A percentile compares a stretch with the other conserved stretches of the same genome.
phyloP scores from a whole-genome alignment of 2,329 filamentous ascomycete species.

The Myriosclerotinia duriaeana region DNA sequence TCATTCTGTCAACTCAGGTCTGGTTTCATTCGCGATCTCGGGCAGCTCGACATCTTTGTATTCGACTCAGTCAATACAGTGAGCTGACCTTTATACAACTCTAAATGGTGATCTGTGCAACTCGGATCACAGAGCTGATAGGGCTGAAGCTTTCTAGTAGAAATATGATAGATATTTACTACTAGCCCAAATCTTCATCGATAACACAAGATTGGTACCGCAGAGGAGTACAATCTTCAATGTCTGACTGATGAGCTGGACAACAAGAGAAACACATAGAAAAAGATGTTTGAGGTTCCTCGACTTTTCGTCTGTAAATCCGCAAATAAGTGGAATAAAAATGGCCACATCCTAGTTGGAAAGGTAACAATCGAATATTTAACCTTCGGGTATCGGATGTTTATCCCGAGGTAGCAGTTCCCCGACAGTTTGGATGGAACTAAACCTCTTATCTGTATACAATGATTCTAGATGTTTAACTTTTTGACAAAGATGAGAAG shows the following conservation, averaged over 20 bases:
- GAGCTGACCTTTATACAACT: not conserved
- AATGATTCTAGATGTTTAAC: slow-evolving; percentile 5
- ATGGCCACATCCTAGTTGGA: not conserved
- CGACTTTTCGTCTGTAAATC: not conserved
- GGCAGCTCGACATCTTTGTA: not conserved
- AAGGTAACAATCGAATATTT: not conserved
- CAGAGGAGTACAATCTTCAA: not conserved
- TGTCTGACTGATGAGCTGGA: not conserved
- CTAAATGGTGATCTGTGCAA: not conserved
- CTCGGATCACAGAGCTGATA: not conserved
- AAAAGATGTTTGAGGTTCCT: not conserved
- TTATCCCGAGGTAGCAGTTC: not conserved
- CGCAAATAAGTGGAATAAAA: not conserved
- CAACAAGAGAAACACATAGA: not conserved
- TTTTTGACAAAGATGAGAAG: not conserved
- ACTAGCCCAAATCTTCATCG: not conserved
- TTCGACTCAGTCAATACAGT: not conserved
- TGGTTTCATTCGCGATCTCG: not conserved
- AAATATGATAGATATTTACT: not conserved
- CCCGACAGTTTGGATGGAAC: slow-evolving; percentile 10
- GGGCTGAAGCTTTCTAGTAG: slow-evolving; percentile 13
- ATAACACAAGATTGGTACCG: not conserved
- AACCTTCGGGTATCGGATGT: not conserved
- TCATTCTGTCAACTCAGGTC: too few relatives aligned
- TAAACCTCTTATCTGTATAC: not conserved